These are phyloP conservation scores for Scedosporium boydii DNA, from an alignment of 2,329 filamentous ascomycete species.

Conservation along the genomic window DNA sequence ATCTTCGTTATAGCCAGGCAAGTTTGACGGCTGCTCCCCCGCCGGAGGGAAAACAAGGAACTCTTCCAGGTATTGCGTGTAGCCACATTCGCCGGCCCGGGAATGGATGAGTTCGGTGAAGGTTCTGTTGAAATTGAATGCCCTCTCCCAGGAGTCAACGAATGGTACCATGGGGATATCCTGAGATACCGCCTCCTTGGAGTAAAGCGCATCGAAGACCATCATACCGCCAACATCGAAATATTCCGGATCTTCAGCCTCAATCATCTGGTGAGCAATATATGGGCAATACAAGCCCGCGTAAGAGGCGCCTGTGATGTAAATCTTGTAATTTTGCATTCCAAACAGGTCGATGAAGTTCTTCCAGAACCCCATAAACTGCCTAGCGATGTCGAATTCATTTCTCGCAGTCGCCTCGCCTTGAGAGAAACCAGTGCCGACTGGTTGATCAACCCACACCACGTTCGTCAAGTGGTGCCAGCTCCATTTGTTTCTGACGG, in stretches of 20 bases:
- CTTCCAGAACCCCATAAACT: conserved; percentile 71
- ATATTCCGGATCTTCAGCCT: conserved; percentile 53
- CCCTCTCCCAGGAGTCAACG: conserved; percentile 47
- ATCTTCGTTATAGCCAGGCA: conserved; percentile 32
- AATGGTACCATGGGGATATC: conserved; percentile 45
- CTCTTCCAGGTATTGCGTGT: conserved; percentile 46
- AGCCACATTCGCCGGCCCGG: conserved; percentile 50
- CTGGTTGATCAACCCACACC: conserved; percentile 63
- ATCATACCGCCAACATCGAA: conserved; percentile 60
- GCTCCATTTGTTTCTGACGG: conserved; percentile 57
- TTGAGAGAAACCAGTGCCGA: conserved; percentile 58
- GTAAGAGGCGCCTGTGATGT: conserved; percentile 65
- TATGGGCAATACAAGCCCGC: conserved; percentile 62
- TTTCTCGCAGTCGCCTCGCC: conserved; percentile 54
- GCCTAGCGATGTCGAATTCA: conserved; percentile 57
- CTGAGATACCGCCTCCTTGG: conserved; percentile 33
- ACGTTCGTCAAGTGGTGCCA: conserved; percentile 72
- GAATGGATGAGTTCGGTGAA: conserved; percentile 42
- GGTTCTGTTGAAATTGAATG: conserved; percentile 56
- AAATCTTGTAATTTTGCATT: conserved; percentile 60
- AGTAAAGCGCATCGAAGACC: conserved; percentile 63
- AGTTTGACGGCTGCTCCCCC: conserved; percentile 42
- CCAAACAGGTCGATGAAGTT: conserved; percentile 65
- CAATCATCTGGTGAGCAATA: conserved; percentile 63
- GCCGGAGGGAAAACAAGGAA: conserved; percentile 61